A percentile compares a stretch with the other conserved stretches of the same genome.
Conservation (phyloP, 805 yeast species). For the Hanseniaspora guilliermondii region DNA sequence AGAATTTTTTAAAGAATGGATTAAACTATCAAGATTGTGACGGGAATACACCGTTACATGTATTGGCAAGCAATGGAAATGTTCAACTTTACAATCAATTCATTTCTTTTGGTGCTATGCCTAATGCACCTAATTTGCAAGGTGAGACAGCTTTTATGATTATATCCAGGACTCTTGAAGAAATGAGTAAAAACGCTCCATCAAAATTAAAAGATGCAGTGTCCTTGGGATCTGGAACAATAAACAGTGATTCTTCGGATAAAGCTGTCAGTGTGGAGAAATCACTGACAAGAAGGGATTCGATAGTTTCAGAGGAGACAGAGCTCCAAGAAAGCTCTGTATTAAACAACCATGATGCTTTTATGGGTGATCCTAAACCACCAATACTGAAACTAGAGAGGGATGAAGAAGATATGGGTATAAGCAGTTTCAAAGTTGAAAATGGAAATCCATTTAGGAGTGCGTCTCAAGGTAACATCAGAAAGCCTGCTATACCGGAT, state of each 20-base stretch:
- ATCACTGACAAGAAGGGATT: neutral
- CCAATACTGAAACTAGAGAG: conserved; percentile 11
- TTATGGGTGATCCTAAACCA: neutral
- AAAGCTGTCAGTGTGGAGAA: neutral
- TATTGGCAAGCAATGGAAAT: conserved; percentile 40
- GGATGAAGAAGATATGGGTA: neutral
- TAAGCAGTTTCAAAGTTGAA: neutral
- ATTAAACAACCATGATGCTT: neutral
- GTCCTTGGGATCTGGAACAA: neutral
- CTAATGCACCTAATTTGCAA: conserved; percentile 23
- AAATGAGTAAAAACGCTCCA: neutral
- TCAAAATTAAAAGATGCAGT: neutral
- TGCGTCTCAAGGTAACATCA: neutral
- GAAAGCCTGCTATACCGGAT: neutral
- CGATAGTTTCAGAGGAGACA: conserved; percentile 1
- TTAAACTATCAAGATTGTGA: conserved; percentile 65
- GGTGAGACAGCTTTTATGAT: conserved; percentile 25
- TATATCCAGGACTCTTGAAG: conserved; percentile 18
- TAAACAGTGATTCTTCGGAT: neutral
- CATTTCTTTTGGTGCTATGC: conserved; percentile 25
- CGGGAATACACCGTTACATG: conserved; percentile 78
- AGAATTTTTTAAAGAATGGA: conserved; percentile 38
- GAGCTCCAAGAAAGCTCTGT: neutral
- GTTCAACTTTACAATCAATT: conserved; percentile 25
- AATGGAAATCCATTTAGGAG: neutral